phyloP scores from a whole-genome alignment of 108 stramenopile species.

The Cyclotella atomus region DNA sequence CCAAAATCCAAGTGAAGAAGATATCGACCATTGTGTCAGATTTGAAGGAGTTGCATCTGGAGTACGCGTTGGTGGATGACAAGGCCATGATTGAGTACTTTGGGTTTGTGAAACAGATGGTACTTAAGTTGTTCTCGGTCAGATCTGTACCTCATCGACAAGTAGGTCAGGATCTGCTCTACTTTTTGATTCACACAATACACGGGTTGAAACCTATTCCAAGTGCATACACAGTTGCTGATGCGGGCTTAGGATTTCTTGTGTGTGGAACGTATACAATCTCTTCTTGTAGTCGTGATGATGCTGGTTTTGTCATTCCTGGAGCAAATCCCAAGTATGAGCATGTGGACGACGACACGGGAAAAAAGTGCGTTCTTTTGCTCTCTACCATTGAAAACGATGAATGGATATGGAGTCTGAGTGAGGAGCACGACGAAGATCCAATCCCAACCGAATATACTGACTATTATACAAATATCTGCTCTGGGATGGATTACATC shows the following conservation, averaged over 20 bases:
- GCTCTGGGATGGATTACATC: background rate
- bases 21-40: background rate
- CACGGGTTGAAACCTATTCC: background rate
- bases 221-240: background rate
- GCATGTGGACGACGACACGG: background rate
- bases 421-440: background rate
- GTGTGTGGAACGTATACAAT: background rate
- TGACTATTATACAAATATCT: background rate
- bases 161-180: background rate
- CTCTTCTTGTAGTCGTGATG: background rate
- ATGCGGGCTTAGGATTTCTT: background rate
- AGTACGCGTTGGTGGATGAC: background rate
- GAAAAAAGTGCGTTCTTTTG: background rate
- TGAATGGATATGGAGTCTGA: background rate
- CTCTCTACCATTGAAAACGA: background rate
- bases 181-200: background rate
- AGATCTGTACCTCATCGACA: background rate
- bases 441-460: conserved; percentile 1
- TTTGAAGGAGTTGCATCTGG: background rate
- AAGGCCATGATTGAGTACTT: background rate
- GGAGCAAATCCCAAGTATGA: background rate
- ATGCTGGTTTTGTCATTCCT: background rate
- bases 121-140: background rate
- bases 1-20: background rate
- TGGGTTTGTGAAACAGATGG: background rate